A percentile compares a stretch with the other conserved stretches of the same genome.
Evolutionary conservation across 2,329 filamentous ascomycete species (phyloP).

Genomic region (Aspergillus pseudoviridinutans): DNA sequence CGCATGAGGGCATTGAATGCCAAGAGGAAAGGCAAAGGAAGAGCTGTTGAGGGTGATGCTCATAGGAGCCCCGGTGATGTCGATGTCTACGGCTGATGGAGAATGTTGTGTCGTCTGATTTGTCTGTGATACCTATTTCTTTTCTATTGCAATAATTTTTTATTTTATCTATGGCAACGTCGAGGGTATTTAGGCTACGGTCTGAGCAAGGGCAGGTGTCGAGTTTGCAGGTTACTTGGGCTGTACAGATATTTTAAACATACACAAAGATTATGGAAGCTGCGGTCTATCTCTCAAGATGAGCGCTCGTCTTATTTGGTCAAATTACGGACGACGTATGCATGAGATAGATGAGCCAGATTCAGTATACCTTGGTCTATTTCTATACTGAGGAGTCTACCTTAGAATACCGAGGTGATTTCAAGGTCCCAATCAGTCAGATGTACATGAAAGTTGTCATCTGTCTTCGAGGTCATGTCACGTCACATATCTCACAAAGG

Average conservation of each 20-base stretch:
- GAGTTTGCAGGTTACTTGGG: not conserved
- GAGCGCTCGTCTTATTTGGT: not conserved
- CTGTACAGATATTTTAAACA: not conserved
- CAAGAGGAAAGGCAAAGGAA: conserved; percentile 13
- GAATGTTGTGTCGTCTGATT: not conserved
- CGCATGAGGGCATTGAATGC: conserved; percentile 29
- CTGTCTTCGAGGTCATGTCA: conserved; percentile 10
- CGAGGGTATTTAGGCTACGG: not conserved
- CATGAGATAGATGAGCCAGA: not conserved
- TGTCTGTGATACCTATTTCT: not conserved
- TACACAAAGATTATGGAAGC: not conserved
- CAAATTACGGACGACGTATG: not conserved
- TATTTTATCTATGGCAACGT: not conserved
- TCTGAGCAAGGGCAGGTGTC: not conserved
- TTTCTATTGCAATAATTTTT: not conserved
- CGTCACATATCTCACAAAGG: conserved; percentile 9
- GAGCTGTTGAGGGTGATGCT: conserved; percentile 5
- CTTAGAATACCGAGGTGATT: not conserved
- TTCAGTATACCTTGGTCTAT: not conserved
- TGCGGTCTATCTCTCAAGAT: not conserved
- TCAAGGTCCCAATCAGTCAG: not conserved
- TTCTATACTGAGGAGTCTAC: not conserved
- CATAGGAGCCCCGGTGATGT: conserved; percentile 11
- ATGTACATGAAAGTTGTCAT: conserved; percentile 2
- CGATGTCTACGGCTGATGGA: conserved; percentile 18